Conservation (phyloP, 306 rosid species). For the Corylus heterophylla region DNA sequence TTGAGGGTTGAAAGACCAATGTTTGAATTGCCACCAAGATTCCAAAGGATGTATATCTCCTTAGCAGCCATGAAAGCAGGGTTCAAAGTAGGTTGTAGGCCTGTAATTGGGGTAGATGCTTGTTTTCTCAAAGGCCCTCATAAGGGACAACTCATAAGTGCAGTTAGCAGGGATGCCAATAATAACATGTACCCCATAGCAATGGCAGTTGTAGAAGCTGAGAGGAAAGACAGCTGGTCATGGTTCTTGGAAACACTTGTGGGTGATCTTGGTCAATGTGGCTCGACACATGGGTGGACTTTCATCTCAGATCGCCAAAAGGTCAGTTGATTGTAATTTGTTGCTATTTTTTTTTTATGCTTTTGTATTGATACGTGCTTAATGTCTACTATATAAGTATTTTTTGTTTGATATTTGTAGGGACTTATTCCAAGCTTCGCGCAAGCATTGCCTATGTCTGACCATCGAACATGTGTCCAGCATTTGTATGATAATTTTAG, state of each 20-base stretch:
- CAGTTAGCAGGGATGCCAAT: neutral
- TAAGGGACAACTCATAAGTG: neutral
- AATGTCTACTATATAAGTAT: too few species aligned
- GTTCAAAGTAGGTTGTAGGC: neutral
- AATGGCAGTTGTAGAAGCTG: neutral
- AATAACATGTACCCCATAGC: neutral
- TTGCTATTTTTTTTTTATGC: too few species aligned
- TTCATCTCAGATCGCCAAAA: too few species aligned
- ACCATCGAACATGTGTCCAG: neutral
- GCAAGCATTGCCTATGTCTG: neutral
- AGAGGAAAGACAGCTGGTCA: neutral
- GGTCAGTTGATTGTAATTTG: too few species aligned
- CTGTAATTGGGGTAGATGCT: neutral
- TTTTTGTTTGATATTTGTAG: too few species aligned
- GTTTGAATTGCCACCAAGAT: neutral
- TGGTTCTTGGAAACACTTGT: too few species aligned
- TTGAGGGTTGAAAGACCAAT: too few species aligned
- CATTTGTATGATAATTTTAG: neutral
- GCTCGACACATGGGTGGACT: too few species aligned
- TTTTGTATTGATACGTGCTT: too few species aligned
- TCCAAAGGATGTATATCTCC: neutral
- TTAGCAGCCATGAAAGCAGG: neutral
- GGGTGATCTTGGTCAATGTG: too few species aligned
- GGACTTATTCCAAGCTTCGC: too few species aligned
- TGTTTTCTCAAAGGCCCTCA: neutral